Evolutionary conservation across 2,329 filamentous ascomycete genomes (phyloP).

Genomic region (Fusarium sp.): DNA sequence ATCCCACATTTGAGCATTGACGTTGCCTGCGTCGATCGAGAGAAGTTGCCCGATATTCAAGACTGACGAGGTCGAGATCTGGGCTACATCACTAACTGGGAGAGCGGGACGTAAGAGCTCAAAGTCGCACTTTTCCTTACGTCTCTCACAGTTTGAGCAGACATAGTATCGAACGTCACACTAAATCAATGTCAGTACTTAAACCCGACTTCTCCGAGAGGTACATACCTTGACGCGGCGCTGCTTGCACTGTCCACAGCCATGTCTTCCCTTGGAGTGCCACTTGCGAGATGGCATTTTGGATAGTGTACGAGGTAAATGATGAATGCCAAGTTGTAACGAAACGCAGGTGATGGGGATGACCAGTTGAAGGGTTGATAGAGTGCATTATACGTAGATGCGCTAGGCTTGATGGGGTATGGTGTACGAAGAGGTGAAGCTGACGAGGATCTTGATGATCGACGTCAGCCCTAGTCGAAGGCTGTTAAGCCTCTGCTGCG

Average conservation of each 20-base stretch:
- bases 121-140: background rate
- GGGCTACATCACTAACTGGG: background rate
- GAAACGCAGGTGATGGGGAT: background rate
- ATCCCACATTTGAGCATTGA: background rate
- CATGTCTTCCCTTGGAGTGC: background rate
- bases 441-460: background rate
- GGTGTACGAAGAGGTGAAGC: background rate
- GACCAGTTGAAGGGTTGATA: background rate
- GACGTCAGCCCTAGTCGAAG: background rate
- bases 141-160: background rate
- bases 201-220: rapidly evolving
- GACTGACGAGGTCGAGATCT: no score
- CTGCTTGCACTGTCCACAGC: background rate
- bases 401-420: background rate
- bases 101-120: background rate
- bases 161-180: background rate
- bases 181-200: background rate
- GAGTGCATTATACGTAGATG: background rate
- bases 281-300: background rate
- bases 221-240: background rate
- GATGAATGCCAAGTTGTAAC: background rate
- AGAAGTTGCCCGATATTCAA: background rate
- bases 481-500: background rate
- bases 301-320: background rate
- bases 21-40: background rate